Evolutionary conservation across 1,139 yeast genomes (phyloP).

Genomic region (Lodderomyces margitis): DNA sequence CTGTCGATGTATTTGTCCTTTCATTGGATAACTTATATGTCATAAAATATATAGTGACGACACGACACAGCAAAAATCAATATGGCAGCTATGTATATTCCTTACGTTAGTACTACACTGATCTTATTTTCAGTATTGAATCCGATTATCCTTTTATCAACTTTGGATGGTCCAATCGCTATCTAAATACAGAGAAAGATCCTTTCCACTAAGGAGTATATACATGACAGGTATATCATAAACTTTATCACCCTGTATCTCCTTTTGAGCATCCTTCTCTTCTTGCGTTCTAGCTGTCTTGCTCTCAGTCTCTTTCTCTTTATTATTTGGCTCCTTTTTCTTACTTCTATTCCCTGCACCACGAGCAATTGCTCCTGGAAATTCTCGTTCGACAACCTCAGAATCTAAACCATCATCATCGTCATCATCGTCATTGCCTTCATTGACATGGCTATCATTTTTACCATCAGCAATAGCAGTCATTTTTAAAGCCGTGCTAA

Average conservation of each 20-base stretch:
- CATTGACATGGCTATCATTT: not conserved
- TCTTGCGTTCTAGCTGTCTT: constrained; percentile 3
- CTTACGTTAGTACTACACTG: too few species aligned
- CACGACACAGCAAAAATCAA: not conserved
- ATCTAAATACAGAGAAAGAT: constrained; percentile 6
- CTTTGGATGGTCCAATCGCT: constrained; percentile 18
- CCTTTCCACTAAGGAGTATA: constrained; percentile 15
- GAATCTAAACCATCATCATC: constrained; percentile 2
- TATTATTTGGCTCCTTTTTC: constrained; percentile 1
- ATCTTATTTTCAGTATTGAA: too few species aligned
- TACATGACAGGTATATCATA: constrained; percentile 23
- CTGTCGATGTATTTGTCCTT: too few species aligned
- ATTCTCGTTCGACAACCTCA: not conserved
- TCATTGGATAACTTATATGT: too few species aligned
- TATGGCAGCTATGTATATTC: too few species aligned
- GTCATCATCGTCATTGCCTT: constrained; percentile 5
- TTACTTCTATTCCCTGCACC: constrained; percentile 1
- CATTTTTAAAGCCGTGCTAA: not conserved
- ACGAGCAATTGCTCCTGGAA: constrained; percentile 4
- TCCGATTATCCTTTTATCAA: too few species aligned
- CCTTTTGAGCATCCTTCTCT: constrained; percentile 8
- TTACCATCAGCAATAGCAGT: not conserved
- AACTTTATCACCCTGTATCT: constrained; percentile 18
- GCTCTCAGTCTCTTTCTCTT: not conserved
- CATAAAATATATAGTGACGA: not conserved